phyloP scores from a whole-genome alignment of 257 asterid species.

The Petunia secreta region DNA sequence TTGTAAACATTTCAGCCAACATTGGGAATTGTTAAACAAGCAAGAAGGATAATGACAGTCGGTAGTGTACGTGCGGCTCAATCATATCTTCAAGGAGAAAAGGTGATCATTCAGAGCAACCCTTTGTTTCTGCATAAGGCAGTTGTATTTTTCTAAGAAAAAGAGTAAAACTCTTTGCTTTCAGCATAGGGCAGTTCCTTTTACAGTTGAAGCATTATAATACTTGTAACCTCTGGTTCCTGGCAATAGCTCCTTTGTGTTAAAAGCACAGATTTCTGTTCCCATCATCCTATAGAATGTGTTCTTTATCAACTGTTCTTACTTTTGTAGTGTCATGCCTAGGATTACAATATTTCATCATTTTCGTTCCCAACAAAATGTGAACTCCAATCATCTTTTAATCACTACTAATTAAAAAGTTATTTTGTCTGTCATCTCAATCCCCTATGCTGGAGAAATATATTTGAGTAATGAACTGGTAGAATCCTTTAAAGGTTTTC shows the following conservation, averaged over 20 bases:
- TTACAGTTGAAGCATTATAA: conserved; percentile 13
- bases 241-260: neutral
- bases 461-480: neutral
- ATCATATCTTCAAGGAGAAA: conserved; percentile 37
- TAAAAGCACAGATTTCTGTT: neutral
- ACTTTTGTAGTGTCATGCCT: conserved; percentile 10
- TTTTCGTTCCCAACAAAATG: neutral
- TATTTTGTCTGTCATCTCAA: neutral
- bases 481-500: neutral
- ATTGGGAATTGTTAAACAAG: conserved; percentile 28
- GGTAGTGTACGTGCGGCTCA: conserved; percentile 37
- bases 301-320: neutral
- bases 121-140: conserved; percentile 52
- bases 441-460: neutral
- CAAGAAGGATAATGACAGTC: conserved; percentile 43
- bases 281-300: neutral
- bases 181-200: conserved; percentile 20
- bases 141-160: conserved; percentile 17
- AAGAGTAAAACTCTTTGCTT: conserved; percentile 3
- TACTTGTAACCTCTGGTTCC: neutral
- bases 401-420: neutral
- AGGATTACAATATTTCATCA: neutral
- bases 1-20: conserved; percentile 44
- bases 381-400: conserved; percentile 21
- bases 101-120: conserved; percentile 33